These are phyloP conservation scores for Saprolegnia diclina DNA, from an alignment of 352 stramenopile genomes.

Conservation along the genomic window DNA sequence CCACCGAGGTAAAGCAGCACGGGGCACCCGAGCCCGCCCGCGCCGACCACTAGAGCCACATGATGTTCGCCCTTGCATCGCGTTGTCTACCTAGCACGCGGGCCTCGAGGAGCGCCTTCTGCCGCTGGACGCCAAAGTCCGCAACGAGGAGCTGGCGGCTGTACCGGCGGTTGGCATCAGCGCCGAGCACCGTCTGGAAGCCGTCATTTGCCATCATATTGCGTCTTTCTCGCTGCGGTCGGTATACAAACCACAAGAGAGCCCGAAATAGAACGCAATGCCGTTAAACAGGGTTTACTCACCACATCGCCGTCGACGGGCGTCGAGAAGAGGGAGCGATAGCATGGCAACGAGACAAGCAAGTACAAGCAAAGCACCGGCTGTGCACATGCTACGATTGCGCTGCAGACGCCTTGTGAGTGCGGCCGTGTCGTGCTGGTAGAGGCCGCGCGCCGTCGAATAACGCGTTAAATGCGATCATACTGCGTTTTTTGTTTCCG, in stretches of 20 bases:
- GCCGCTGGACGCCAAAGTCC: constrained; percentile 86
- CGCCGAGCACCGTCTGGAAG: constrained; percentile 4
- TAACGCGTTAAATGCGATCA: background rate
- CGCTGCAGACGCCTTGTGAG: too few relatives aligned
- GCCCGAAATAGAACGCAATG: background rate
- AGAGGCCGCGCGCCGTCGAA: too few relatives aligned
- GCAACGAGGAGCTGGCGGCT: constrained; percentile 92
- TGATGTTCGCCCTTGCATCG: background rate
- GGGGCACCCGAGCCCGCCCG: constrained; percentile 94
- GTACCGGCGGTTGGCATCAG: constrained; percentile 77
- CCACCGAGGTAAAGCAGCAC: constrained; percentile 92
- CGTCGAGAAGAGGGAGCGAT: background rate
- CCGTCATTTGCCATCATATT: background rate
- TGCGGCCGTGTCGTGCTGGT: too few relatives aligned
- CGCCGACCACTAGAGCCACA: constrained; percentile 83
- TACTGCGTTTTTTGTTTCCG: background rate
- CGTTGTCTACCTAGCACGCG: constrained; percentile 46
- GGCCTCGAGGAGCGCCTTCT: constrained; percentile 71
- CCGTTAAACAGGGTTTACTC: background rate
- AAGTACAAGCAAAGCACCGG: too few relatives aligned
- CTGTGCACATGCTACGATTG: too few relatives aligned
- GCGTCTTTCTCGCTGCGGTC: background rate
- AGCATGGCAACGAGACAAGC: too few relatives aligned
- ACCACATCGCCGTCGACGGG: background rate
- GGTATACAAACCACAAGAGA: background rate